Evolutionary conservation across 352 stramenopile genomes (phyloP).

Genomic region (Saprolegnia parasitica): DNA sequence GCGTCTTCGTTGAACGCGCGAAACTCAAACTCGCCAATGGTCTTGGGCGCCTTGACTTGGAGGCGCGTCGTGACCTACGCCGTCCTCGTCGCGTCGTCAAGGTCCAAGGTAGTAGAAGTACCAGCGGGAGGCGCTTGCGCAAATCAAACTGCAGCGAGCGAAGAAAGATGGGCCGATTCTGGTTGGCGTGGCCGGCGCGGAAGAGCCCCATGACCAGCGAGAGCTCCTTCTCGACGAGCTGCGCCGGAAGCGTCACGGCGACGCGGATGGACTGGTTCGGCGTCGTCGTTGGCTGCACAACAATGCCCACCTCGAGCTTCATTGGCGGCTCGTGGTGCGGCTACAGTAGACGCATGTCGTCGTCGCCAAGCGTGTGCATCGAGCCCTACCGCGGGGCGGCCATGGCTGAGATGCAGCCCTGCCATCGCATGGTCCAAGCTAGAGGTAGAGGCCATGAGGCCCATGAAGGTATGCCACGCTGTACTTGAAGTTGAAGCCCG

Average conservation of each 20-base stretch:
- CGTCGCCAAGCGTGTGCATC: not conserved
- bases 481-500: conserved; percentile 1
- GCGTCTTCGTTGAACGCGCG: conserved; percentile 68
- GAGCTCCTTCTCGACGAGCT: not conserved
- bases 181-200: conserved; percentile 59
- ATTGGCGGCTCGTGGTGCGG: not conserved
- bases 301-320: conserved; percentile 11
- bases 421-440: not conserved
- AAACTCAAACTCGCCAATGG: conserved; percentile 77
- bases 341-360: not conserved
- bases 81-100: conserved; percentile 44
- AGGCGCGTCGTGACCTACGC: conserved; percentile 63
- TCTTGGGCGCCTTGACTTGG: conserved; percentile 72
- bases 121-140: conserved; percentile 79
- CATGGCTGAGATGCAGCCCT: not conserved
- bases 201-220: conserved; percentile 74
- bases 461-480: not conserved
- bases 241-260: not conserved
- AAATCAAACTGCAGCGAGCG: conserved; percentile 73
- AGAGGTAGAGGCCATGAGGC: not conserved
- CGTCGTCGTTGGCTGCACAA: conserved; percentile 4
- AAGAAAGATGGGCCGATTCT: conserved; percentile 80
- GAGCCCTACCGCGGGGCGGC: not conserved
- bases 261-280: conserved; percentile 3
- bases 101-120: conserved; percentile 74